Evolutionary conservation across 2,329 filamentous ascomycete genomes (phyloP).

Genomic region (Aspergillus chevalieri): DNA sequence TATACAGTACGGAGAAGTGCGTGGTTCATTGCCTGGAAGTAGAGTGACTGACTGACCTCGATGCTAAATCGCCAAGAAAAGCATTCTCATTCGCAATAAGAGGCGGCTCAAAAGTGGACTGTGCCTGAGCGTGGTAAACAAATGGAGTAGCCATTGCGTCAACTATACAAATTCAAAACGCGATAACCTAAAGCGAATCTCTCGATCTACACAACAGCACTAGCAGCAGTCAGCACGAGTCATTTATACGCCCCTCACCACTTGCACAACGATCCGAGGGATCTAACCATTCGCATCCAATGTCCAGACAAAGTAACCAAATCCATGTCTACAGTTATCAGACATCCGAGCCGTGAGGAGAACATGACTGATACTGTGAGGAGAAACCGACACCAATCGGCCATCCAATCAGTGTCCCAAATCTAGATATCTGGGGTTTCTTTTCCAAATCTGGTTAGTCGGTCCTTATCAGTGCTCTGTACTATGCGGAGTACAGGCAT

Average conservation of each 20-base stretch:
- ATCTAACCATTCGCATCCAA: background rate
- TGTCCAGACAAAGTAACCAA: background rate
- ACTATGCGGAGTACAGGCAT: background rate
- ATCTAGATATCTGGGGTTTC: background rate
- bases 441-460: background rate
- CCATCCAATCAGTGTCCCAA: too few species aligned
- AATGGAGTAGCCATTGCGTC: constrained; percentile 37
- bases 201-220: background rate
- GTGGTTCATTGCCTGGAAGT: background rate
- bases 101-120: constrained; percentile 56
- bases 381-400: background rate
- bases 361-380: background rate
- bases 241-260: background rate
- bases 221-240: background rate
- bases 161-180: background rate
- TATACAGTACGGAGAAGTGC: background rate
- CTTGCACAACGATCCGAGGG: background rate
- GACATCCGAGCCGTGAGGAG: background rate
- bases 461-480: background rate
- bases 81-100: constrained; percentile 64
- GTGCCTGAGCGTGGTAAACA: constrained; percentile 53
- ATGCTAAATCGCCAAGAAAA: constrained; percentile 58
- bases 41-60: constrained; percentile 36
- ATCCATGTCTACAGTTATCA: background rate
- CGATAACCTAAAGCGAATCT: background rate